Percentiles rank a stretch among this genome's conserved stretches.
Evolutionary conservation across 192 early-diverging fungal genomes (phyloP).

Genomic region (Linderina pennispora): DNA sequence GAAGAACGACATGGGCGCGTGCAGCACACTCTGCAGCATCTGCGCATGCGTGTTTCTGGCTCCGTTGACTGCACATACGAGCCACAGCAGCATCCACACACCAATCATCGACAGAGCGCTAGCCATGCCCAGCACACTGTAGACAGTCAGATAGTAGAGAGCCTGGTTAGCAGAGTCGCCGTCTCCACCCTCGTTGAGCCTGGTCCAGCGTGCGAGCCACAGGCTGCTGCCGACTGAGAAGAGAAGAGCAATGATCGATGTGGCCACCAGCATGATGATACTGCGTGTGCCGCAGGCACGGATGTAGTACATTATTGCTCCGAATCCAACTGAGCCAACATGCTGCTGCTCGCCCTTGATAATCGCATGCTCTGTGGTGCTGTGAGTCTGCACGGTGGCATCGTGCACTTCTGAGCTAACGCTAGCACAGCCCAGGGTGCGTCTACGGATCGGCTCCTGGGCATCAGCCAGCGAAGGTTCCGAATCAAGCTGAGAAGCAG

Average conservation of each 20-base stretch:
- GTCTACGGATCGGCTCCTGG: too few species aligned
- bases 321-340: too few species aligned
- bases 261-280: conserved; percentile 1
- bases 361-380: too few species aligned
- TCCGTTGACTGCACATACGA: conserved; percentile 2
- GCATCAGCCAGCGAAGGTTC: too few species aligned
- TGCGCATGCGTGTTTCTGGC: conserved; percentile 47
- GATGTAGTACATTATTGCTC: conserved; percentile 5
- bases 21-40: conserved; percentile 52
- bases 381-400: too few species aligned
- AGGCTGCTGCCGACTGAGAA: conserved; percentile 5
- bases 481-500: too few species aligned
- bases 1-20: conserved; percentile 65
- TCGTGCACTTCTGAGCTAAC: too few species aligned
- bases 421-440: too few species aligned
- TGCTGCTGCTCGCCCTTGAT: too few species aligned
- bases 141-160: conserved; percentile 54
- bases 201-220: conserved; percentile 20
- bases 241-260: not conserved
- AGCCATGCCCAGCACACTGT: conserved; percentile 50
- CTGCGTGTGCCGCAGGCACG: conserved; percentile 4
- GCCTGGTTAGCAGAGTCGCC: not conserved
- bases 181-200: not conserved
- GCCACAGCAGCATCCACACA: conserved; percentile 1
- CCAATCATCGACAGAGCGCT: conserved; percentile 40